phyloP scores from a whole-genome alignment of 768 basidiomycete genomes.

The Amanita phalloides region DNA sequence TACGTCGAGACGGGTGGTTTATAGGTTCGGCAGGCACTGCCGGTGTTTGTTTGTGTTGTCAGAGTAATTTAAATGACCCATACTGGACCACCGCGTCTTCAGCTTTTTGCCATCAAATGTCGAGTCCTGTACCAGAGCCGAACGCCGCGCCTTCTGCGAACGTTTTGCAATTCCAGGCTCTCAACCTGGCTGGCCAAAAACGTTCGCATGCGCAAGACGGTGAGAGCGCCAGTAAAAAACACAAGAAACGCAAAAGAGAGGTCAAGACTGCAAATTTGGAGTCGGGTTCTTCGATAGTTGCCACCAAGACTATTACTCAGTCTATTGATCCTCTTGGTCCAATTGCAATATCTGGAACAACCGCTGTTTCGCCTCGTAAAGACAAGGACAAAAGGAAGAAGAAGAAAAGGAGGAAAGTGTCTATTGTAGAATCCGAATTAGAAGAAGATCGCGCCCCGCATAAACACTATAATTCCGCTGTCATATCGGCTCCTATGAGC shows the following conservation, averaged over 20 bases:
- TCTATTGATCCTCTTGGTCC: background rate
- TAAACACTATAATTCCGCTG: conserved; percentile 10
- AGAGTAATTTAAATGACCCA: background rate
- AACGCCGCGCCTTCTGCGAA: background rate
- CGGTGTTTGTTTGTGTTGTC: conserved; percentile 1
- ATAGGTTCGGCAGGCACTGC: background rate
- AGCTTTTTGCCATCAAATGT: background rate
- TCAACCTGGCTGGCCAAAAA: background rate
- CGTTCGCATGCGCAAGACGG: background rate
- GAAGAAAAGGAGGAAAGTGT: conserved; percentile 23
- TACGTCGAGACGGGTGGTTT: conserved; percentile 24
- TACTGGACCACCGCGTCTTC: background rate
- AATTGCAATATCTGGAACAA: background rate
- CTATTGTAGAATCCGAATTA: conserved; percentile 17
- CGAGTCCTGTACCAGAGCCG: background rate
- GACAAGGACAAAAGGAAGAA: conserved; percentile 26
- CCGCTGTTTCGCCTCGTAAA: background rate
- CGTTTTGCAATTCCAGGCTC: background rate
- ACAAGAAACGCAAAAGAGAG: conserved; percentile 3
- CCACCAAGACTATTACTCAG: background rate
- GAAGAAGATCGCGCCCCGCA: conserved; percentile 8
- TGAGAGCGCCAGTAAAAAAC: background rate
- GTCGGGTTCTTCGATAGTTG: conserved; percentile 3
- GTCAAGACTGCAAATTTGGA: background rate
- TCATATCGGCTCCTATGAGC: conserved; percentile 3